Base-by-base conservation (phyloP, 164 flowering plant genomes). In the Akebia trifoliata region DNA sequence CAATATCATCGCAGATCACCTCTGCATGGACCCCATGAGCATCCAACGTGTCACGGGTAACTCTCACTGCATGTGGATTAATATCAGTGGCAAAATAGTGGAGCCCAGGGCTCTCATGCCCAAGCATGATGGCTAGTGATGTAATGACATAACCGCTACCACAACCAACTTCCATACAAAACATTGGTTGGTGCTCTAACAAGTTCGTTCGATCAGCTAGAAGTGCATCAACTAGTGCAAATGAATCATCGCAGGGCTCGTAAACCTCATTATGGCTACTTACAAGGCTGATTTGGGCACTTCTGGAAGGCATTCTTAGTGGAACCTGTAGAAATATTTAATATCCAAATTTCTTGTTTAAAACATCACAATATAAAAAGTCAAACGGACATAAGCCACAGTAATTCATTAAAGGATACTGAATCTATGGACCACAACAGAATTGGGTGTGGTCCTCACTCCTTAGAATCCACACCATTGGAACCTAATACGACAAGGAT, bases 111-210 rank as follows among this genome's bases (percentile, higher is more conserved):
- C 55, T 67, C 17, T 78, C 85, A 42, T 69, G 69, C 26, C 75
- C 77, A 34, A 89, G 89, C 64, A 89, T 76, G 54, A 85, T 78
- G n/a, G 91, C 87, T 4, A 92, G 74, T 0, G 95, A 89, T 32
- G 98, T 81, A 63, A 92, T 82, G 8, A 92, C 95, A 65, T 89
- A 92, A 0, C 98, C 96, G 69, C 98, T 89, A 29, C 98, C 98
- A 57, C 84, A 79, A 14, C 98, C 98, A 49, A 92, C 65, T 73
- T 92, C 97, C 78, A 89, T 50, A 67, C 96, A 92, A 21, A 89
- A 35, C 17, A 59, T 56, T 12, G 98, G 98, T 4, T 57, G 53
- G 47, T 83, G 91, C 25, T 74, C 73, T 29, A 89, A 42, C 50
- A 92, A 59, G 68, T 87, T 77, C 21, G 64, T 56, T 45, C 81